These are phyloP conservation scores for Neurospora sp. DNA, from an alignment of 495 filamentous ascomycete genomes.

Conservation along the genomic window DNA sequence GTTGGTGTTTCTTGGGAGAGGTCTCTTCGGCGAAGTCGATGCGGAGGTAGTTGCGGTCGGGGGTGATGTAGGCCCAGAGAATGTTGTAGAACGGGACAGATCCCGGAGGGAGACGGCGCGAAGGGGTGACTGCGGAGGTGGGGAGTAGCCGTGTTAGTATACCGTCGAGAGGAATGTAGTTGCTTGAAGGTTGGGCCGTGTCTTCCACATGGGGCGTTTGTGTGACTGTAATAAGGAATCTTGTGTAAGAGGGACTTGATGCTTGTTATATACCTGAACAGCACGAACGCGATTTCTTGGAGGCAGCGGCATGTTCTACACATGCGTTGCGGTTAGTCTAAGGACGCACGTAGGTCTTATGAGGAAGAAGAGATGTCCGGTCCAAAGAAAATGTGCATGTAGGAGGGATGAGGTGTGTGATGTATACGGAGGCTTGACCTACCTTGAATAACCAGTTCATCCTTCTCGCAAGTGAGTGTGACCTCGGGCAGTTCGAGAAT, in stretches of 20 bases:
- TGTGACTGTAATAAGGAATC: neutral
- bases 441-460: constrained; percentile 15
- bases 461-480: constrained; percentile 13
- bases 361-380: neutral
- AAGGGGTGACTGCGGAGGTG: neutral
- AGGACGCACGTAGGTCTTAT: neutral
- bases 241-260: neutral
- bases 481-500: constrained; percentile 18
- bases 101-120: constrained; percentile 1
- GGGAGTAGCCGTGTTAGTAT: neutral
- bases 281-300: neutral
- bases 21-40: constrained; percentile 59
- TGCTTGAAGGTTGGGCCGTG: neutral
- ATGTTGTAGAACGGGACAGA: constrained; percentile 71
- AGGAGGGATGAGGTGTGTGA: neutral
- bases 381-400: neutral
- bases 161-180: neutral
- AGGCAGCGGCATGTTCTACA: neutral
- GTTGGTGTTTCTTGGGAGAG: constrained; percentile 5
- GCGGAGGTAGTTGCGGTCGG: constrained; percentile 45
- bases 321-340: neutral
- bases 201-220: neutral
- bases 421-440: neutral
- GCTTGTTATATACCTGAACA: neutral
- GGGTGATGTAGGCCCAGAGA: constrained; percentile 62